A percentile compares a stretch with the other conserved stretches of the same genome.
These are phyloP conservation scores for Trichoderma atrobrunneum DNA, from an alignment of 2,329 filamentous ascomycete genomes.

Conservation along the genomic window DNA sequence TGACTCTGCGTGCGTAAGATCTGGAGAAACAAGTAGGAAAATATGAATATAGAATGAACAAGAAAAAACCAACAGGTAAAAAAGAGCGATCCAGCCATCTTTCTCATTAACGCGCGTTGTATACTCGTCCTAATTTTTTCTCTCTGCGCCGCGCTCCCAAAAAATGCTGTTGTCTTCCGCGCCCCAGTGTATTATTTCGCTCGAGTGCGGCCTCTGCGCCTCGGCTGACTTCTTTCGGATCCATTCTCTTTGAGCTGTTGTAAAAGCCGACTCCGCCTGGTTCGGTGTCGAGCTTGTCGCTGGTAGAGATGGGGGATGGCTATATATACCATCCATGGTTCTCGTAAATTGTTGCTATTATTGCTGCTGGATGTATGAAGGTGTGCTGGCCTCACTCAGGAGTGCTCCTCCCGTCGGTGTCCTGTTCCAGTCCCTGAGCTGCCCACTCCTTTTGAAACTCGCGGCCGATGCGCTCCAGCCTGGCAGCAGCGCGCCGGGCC, in stretches of 20 bases:
- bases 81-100: background rate
- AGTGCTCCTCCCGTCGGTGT: constrained; percentile 24
- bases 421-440: constrained; percentile 29
- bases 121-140: background rate
- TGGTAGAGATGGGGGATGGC: background rate
- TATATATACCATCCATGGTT: background rate
- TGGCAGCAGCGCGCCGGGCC: constrained; percentile 50
- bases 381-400: constrained; percentile 25
- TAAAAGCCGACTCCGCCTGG: constrained; percentile 12
- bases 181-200: background rate
- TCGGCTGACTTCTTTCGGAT: background rate
- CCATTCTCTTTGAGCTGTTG: background rate
- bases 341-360: background rate
- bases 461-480: constrained; percentile 53
- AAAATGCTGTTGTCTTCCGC: background rate
- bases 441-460: constrained; percentile 55
- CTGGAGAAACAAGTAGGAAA: background rate
- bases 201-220: background rate
- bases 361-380: background rate
- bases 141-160: constrained; percentile 4
- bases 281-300: constrained; percentile 7
- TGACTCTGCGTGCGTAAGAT: background rate
- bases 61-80: background rate
- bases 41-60: background rate
- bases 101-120: constrained; percentile 5